Conservation (phyloP, 345 rosid genomes). For the Moricandia moricandioides region DNA sequence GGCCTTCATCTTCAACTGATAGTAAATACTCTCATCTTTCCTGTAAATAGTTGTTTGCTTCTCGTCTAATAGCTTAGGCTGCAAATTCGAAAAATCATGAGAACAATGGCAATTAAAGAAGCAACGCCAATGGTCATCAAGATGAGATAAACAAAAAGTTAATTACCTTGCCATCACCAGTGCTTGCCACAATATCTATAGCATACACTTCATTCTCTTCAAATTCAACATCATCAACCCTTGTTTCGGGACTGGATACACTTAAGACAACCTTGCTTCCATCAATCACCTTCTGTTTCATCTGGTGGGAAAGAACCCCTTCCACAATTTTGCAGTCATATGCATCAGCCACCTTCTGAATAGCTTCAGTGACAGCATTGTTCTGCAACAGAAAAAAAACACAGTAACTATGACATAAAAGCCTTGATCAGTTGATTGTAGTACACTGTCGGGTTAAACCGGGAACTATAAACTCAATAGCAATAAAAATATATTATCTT, state of each 20-base stretch:
- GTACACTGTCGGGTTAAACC: too few species aligned
- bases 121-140: not conserved
- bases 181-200: conserved; percentile 83
- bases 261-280: conserved; percentile 79
- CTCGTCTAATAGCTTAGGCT: conserved; percentile 96
- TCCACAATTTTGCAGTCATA: conserved; percentile 97
- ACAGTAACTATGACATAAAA: not conserved
- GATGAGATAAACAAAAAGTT: conserved; percentile 1
- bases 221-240: conserved; percentile 92
- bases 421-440: not conserved
- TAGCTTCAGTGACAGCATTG: conserved; percentile 92
- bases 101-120: not conserved
- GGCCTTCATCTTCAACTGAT: conserved; percentile 97
- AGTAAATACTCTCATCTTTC: conserved; percentile 78
- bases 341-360: conserved; percentile 94
- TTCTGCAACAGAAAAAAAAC: conserved; percentile 52
- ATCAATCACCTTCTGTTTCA: conserved; percentile 86
- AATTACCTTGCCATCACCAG: conserved; percentile 97
- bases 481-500: not conserved
- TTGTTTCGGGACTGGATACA: conserved; percentile 71
- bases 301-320: conserved; percentile 94
- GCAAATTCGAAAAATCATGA: conserved; percentile 30
- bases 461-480: not conserved
- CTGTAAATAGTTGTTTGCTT: conserved; percentile 91
- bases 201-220: conserved; percentile 96